phyloP scores from a whole-genome alignment of 495 filamentous ascomycete species.

The Paragyromitra xinjiangensis region DNA sequence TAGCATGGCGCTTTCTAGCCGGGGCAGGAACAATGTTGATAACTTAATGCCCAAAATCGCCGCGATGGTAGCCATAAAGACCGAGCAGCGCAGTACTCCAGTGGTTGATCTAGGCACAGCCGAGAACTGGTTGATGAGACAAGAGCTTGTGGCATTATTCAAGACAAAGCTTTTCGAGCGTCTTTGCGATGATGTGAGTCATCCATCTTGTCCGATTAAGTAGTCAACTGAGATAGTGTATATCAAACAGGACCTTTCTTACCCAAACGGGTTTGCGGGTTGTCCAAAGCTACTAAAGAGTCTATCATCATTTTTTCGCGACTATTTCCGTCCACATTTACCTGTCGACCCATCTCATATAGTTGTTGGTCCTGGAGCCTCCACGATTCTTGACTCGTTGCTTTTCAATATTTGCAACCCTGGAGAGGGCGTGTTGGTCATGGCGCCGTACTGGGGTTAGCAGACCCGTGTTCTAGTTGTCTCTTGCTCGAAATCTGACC shows the following conservation, averaged over 20 bases:
- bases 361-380: constrained; percentile 7
- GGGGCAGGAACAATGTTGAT: constrained; percentile 18
- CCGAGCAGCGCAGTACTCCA: background rate
- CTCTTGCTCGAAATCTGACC: background rate
- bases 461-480: background rate
- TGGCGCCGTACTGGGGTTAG: constrained; percentile 21
- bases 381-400: constrained; percentile 8
- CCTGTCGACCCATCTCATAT: constrained; percentile 4
- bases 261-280: constrained; percentile 10
- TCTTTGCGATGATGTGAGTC: constrained; percentile 13
- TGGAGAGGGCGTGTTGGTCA: constrained; percentile 23
- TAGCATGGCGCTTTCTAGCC: constrained; percentile 4
- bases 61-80: constrained; percentile 6
- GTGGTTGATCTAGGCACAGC: constrained; percentile 21
- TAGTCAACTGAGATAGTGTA: background rate
- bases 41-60: constrained; percentile 7
- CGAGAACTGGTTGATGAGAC: constrained; percentile 34
- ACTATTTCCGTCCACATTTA: background rate
- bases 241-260: constrained; percentile 14
- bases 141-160: constrained; percentile 18
- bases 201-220: background rate
- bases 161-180: constrained; percentile 5
- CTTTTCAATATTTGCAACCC: constrained; percentile 11
- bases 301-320: background rate
- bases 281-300: constrained; percentile 2